Evolutionary conservation across 1,284 basidiomycete species (phyloP).

Genomic region (Rhizoctonia solani): DNA sequence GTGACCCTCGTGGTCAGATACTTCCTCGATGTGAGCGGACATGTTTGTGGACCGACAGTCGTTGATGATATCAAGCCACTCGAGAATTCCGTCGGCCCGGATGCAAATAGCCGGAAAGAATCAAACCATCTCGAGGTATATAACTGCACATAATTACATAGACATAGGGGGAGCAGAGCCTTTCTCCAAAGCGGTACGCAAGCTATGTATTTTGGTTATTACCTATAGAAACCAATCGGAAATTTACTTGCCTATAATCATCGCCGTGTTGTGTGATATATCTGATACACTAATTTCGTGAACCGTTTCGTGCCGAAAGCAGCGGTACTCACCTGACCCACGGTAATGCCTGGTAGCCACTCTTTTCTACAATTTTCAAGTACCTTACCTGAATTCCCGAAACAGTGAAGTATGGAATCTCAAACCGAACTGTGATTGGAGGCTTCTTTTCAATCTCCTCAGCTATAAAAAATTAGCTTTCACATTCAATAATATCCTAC

Average conservation of each 20-base stretch:
- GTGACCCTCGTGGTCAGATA: slow-evolving; percentile 71
- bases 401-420: slow-evolving; percentile 97
- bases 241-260: slow-evolving; percentile 79
- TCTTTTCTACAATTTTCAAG: slow-evolving; percentile 98
- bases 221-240: too few relatives aligned
- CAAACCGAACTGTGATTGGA: slow-evolving; percentile 96
- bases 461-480: slow-evolving; percentile 49
- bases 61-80: slow-evolving; percentile 22
- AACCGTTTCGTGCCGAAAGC: slow-evolving; percentile 27
- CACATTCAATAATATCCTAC: neutral
- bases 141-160: slow-evolving; percentile 1
- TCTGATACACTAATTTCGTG: slow-evolving; percentile 40
- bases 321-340: slow-evolving; percentile 72
- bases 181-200: slow-evolving; percentile 77
- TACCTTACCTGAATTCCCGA: slow-evolving; percentile 97
- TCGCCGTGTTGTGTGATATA: slow-evolving; percentile 97
- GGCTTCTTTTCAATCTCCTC: slow-evolving; percentile 87
- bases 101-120: slow-evolving; percentile 1
- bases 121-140: neutral
- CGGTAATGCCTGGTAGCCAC: slow-evolving; percentile 90
- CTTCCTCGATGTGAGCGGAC: slow-evolving; percentile 76
- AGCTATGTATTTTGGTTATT: slow-evolving; percentile 49
- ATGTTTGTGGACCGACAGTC: slow-evolving; percentile 7
- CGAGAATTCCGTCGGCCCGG: slow-evolving; percentile 11
- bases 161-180: slow-evolving; percentile 45